Percentiles rank a stretch among this genome's conserved stretches.
Conservation (phyloP, 495 filamentous ascomycete genomes). For the Zalerion maritima region DNA sequence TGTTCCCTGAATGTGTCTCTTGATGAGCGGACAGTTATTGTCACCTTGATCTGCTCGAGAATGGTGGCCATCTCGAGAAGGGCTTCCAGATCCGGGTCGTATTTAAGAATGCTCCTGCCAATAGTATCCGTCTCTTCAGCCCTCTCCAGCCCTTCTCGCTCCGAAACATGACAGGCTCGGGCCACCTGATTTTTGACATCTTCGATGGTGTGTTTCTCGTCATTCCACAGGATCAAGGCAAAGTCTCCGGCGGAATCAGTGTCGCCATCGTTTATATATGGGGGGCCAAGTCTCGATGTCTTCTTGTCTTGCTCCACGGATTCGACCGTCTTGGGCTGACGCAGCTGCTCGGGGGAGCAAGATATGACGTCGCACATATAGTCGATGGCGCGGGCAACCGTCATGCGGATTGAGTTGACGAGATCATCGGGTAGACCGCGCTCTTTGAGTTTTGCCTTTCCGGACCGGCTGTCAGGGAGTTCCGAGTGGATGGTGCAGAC, state of each 20-base stretch:
- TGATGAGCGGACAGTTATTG: conserved; percentile 83
- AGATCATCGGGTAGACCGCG: conserved; percentile 55
- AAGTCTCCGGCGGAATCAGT: conserved; percentile 51
- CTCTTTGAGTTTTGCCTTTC: conserved; percentile 51
- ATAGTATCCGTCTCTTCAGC: conserved; percentile 80
- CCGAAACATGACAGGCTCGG: conserved; percentile 65
- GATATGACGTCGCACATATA: conserved; percentile 96
- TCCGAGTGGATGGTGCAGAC: conserved; percentile 88
- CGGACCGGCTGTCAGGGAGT: conserved; percentile 29
- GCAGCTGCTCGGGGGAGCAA: conserved; percentile 88
- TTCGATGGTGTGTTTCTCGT: conserved; percentile 93
- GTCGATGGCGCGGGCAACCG: conserved; percentile 71
- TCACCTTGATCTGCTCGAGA: conserved; percentile 91
- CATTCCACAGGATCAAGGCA: conserved; percentile 89
- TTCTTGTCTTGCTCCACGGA: conserved; percentile 70
- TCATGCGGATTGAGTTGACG: conserved; percentile 58
- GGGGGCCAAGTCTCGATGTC: conserved; percentile 48
- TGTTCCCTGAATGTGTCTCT: conserved; percentile 93
- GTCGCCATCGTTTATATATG: conserved; percentile 29
- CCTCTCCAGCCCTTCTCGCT: conserved; percentile 51
- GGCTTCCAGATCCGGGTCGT: conserved; percentile 51
- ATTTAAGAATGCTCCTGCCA: conserved; percentile 70
- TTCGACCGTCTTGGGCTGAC: conserved; percentile 66
- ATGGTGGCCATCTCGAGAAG: conserved; percentile 62
- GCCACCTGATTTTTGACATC: conserved; percentile 83